Conservation (phyloP, 2,329 filamentous ascomycete genomes). For the Rhexocercosporidium sp. region DNA sequence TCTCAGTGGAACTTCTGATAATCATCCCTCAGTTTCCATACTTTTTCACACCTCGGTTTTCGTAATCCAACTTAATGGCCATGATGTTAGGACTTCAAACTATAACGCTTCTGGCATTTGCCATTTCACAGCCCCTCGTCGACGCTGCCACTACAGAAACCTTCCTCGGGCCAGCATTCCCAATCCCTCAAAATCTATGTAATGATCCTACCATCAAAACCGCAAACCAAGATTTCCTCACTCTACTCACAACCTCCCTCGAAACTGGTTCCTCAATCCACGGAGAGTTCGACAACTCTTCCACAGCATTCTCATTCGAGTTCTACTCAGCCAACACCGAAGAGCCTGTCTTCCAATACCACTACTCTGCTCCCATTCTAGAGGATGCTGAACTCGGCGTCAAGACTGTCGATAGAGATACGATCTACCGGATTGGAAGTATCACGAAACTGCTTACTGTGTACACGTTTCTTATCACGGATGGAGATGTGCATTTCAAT, state of each 20-base stretch:
- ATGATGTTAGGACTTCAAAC: background rate
- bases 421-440: slow-evolving; percentile 48
- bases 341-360: slow-evolving; percentile 10
- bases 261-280: background rate
- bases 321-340: background rate
- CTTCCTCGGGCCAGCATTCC: slow-evolving; percentile 12
- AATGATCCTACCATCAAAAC: background rate
- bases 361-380: slow-evolving; percentile 5
- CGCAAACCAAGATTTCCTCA: background rate
- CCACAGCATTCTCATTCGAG: slow-evolving; percentile 12
- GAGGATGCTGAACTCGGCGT: slow-evolving; percentile 7
- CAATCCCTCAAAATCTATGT: slow-evolving; percentile 7
- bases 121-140: background rate
- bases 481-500: slow-evolving; percentile 46
- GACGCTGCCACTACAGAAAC: background rate
- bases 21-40: background rate
- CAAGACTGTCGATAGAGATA: slow-evolving; percentile 34
- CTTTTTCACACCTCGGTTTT: background rate
- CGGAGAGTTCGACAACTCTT: background rate
- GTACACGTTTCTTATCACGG: slow-evolving; percentile 47
- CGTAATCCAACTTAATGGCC: background rate
- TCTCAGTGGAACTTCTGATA: too few species aligned
- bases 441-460: slow-evolving; percentile 53
- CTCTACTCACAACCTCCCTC: background rate
- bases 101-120: background rate